Percentiles rank a stretch among this genome's conserved stretches.
Evolutionary conservation across 2,329 filamentous ascomycete species (phyloP).

Genomic region (Colletotrichum kahawae): DNA sequence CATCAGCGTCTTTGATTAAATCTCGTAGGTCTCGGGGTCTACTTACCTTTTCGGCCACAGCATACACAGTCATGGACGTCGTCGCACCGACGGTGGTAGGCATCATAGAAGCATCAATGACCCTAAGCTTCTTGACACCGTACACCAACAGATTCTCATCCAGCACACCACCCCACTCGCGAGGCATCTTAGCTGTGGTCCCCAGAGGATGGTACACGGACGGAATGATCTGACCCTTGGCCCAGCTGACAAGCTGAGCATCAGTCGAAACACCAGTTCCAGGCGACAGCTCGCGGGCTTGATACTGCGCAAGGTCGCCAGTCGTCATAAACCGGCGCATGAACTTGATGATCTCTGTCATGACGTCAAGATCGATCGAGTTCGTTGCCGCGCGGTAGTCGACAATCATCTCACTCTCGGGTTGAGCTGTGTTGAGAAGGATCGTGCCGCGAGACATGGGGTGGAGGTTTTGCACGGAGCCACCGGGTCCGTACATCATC

Average conservation of each 20-base stretch:
- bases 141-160: slow-evolving; percentile 32
- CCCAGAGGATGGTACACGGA: slow-evolving; percentile 31
- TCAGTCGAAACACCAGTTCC: slow-evolving; percentile 24
- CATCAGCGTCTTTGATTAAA: background rate
- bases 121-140: slow-evolving; percentile 27
- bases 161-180: slow-evolving; percentile 32
- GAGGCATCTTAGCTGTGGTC: slow-evolving; percentile 32
- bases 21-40: accelerated
- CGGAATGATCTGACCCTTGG: slow-evolving; percentile 26
- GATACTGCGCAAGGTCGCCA: slow-evolving; percentile 25
- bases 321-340: slow-evolving; percentile 29
- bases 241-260: slow-evolving; percentile 27
- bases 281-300: slow-evolving; percentile 24
- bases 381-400: slow-evolving; percentile 31
- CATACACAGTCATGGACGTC: slow-evolving; percentile 25
- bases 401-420: slow-evolving; percentile 26
- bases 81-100: slow-evolving; percentile 24
- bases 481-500: slow-evolving; percentile 38
- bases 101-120: slow-evolving; percentile 27
- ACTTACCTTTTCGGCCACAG: slow-evolving; percentile 26
- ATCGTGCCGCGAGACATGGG: slow-evolving; percentile 27
- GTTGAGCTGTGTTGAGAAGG: slow-evolving; percentile 25
- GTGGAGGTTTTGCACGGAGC: slow-evolving; percentile 29
- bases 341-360: slow-evolving; percentile 29
- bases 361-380: slow-evolving; percentile 28